Evolutionary conservation across 345 rosid genomes (phyloP), one percentile per base, ranked within the genome.

Genomic region (Passiflora organensis): DNA sequence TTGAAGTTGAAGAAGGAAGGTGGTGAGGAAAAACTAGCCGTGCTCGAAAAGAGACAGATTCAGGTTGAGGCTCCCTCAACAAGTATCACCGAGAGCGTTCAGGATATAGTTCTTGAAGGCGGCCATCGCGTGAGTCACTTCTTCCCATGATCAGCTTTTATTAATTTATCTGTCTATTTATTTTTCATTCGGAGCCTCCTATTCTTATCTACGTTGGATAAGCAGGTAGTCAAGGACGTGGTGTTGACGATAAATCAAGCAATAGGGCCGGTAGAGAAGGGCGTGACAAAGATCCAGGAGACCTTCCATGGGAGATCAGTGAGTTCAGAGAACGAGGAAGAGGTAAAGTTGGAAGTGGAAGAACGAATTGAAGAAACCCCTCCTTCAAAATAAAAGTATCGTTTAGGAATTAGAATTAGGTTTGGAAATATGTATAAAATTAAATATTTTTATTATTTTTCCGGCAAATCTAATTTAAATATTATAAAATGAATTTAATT

Each of bases 171-270:
- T 25, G 0, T 15, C 20, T 1, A 15, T 2, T 1, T 5, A 12
- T n/a, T 51, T 16, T 15, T 43, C 2, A 15, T 2, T 52, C 43
- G 17, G 23, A 12, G 19, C 3, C n/a, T 14, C 21, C 38, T 14
- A 25, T 37, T 3, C 2, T 6, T 4, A 43, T 41, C 1, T 10
- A n/a, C 17, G 5, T 2, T 38, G 42, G 6, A 20, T 16, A 22
- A 48, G 34, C 76, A 86, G 95, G 89, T 84, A 2, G 82, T 82
- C 25, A 74, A 84, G 44, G 99, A 81, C 73, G 91, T 93, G 24
- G 86, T 77, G 37, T 71, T 89, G 70, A 86, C 95, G 1, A 81
- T 86, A 67, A 93, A 93, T 71, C 95, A 82, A 74, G 95, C 96
- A 10, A 85, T 89, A 23, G 82, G 86, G 54, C 96, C 97, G 1